phyloP scores from a whole-genome alignment of 2,329 filamentous ascomycete species.

The Didymella glomerata region DNA sequence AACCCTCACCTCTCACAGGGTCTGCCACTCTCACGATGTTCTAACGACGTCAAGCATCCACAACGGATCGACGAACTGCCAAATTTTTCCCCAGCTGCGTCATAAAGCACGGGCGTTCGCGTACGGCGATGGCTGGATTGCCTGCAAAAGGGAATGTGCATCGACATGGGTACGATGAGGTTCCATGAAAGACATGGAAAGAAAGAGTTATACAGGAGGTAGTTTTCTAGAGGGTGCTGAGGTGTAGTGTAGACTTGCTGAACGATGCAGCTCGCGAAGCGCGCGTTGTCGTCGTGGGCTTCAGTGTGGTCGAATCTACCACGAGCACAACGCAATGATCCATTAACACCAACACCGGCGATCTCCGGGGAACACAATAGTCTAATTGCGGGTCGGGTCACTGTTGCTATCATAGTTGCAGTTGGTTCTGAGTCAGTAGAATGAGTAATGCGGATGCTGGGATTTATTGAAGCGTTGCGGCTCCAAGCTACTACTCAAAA shows the following conservation, averaged over 20 bases:
- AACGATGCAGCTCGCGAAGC: no score
- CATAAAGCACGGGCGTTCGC: constrained; percentile 14
- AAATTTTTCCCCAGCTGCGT: constrained; percentile 21
- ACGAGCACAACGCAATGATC: neutral
- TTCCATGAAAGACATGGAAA: neutral
- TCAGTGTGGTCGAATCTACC: neutral
- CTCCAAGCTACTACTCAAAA: neutral
- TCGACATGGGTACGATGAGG: neutral
- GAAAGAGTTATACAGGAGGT: neutral
- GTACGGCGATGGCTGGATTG: constrained; percentile 7
- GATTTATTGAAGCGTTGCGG: neutral
- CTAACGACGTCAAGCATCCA: constrained; percentile 12
- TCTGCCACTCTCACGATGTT: neutral
- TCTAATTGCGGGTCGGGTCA: neutral
- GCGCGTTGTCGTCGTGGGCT: neutral
- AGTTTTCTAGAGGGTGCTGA: neutral
- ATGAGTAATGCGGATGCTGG: neutral
- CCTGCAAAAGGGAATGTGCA: neutral
- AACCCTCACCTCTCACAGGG: no score
- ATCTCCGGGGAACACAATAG: neutral
- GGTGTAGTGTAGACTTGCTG: no score
- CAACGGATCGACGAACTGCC: constrained; percentile 15
- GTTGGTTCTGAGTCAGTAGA: neutral
- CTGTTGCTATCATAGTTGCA: neutral
- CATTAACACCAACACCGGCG: neutral